Percentiles rank a stretch among this genome's conserved stretches.
Evolutionary conservation across 495 filamentous ascomycete species (phyloP).

Genomic region (Penicillium turbatum): DNA sequence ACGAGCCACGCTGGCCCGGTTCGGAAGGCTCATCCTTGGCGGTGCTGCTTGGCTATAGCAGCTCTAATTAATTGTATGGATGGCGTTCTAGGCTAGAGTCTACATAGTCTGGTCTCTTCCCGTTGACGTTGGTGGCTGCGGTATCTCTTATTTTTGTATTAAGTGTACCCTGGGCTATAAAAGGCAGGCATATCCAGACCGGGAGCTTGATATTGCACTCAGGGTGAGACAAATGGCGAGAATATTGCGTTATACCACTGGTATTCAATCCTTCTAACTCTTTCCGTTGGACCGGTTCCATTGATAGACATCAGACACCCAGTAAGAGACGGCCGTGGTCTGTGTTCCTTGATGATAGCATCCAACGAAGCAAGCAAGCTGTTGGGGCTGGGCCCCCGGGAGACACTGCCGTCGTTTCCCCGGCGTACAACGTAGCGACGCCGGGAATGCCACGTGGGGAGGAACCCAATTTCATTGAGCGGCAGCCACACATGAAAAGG

Average conservation of each 20-base stretch:
- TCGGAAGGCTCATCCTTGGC: slow-evolving; percentile 12
- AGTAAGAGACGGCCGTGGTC: neutral
- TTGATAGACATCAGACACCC: neutral
- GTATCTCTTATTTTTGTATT: neutral
- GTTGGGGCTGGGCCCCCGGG: neutral
- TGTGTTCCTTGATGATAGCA: neutral
- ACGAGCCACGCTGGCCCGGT: slow-evolving; percentile 10
- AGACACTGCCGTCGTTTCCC: neutral
- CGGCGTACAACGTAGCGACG: slow-evolving; percentile 3
- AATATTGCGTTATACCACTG: slow-evolving; percentile 4
- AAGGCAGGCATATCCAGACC: neutral
- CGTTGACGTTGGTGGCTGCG: neutral
- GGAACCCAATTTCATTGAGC: slow-evolving; percentile 9
- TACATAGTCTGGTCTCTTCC: neutral
- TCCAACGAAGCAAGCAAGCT: neutral
- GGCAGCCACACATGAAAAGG: slow-evolving; percentile 13
- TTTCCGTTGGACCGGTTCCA: neutral
- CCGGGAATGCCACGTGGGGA: slow-evolving; percentile 22
- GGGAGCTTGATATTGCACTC: neutral
- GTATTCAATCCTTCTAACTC: neutral
- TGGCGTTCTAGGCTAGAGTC: neutral
- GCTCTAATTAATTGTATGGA: neutral
- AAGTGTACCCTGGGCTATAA: neutral
- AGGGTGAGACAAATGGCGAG: neutral
- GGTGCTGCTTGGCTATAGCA: slow-evolving; percentile 9